A percentile compares a stretch with the other conserved stretches of the same genome.
phyloP scores from a whole-genome alignment of 2,329 filamentous ascomycete genomes.

The Ophiostoma australiae region DNA sequence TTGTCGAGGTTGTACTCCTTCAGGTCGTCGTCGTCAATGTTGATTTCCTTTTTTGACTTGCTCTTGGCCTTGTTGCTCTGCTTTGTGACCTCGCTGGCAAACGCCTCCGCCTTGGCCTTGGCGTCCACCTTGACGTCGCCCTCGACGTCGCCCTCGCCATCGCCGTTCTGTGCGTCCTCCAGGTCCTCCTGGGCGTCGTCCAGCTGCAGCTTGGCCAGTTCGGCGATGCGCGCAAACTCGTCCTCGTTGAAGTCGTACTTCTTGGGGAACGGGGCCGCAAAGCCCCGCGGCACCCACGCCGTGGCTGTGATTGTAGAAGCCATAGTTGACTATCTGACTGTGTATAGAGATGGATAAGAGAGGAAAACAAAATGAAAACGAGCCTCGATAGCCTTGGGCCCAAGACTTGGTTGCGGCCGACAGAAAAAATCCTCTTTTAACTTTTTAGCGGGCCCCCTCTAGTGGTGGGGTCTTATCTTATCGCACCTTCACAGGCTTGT shows the following conservation, averaged over 20 bases:
- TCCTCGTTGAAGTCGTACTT: constrained; percentile 72
- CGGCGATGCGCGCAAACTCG: constrained; percentile 70
- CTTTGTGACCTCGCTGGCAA: constrained; percentile 23
- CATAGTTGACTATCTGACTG: constrained; percentile 16
- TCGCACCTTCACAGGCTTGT: constrained; percentile 23
- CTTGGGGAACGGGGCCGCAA: constrained; percentile 68
- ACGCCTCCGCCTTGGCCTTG: constrained; percentile 22
- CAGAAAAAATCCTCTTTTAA: constrained; percentile 30
- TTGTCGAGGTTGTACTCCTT: constrained; percentile 95
- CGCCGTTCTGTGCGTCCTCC: constrained; percentile 56
- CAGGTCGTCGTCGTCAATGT: constrained; percentile 73
- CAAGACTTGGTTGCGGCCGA: constrained; percentile 10
- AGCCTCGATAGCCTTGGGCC: neutral
- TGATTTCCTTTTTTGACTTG: constrained; percentile 34
- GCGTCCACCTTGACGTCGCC: constrained; percentile 25
- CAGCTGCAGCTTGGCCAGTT: constrained; percentile 70
- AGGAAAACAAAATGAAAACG: constrained; percentile 13
- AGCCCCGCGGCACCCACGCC: constrained; percentile 71
- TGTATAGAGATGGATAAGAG: neutral
- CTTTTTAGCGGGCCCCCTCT: constrained; percentile 34
- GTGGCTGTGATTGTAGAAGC: constrained; percentile 63
- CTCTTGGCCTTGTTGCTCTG: constrained; percentile 28
- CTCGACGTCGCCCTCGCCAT: constrained; percentile 26
- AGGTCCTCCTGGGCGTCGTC: constrained; percentile 89
- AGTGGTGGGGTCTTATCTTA: constrained; percentile 37